A percentile compares a stretch with the other conserved stretches of the same genome.
These are phyloP conservation scores for Ascoidea asiatica DNA, from an alignment of 805 yeast genomes.

Conservation along the genomic window DNA sequence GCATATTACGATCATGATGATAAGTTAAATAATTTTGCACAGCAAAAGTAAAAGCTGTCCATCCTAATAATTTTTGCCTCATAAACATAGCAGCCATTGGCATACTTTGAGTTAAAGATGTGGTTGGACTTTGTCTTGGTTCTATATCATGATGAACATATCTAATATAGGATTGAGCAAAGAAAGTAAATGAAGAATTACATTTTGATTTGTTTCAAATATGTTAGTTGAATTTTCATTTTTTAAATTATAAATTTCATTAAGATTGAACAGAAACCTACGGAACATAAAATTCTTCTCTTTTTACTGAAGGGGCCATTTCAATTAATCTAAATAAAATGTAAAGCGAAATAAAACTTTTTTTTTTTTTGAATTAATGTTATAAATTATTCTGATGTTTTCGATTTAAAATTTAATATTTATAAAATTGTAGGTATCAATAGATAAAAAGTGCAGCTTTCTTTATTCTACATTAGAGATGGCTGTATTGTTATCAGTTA, in stretches of 20 bases:
- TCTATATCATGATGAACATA: slow-evolving; percentile 36
- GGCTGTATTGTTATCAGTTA: no score
- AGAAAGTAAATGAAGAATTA: not conserved
- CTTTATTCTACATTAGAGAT: no score
- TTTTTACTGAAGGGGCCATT: not conserved
- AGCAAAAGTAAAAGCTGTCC: slow-evolving; percentile 40
- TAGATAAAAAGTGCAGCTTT: no score
- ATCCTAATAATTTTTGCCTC: slow-evolving; percentile 39
- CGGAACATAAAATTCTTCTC: not conserved
- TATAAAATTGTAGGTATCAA: no score
- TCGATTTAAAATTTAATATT: no score
- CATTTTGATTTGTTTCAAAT: not conserved
- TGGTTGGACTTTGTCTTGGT: slow-evolving; percentile 30
- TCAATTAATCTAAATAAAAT: no score
- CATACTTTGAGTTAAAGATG: slow-evolving; percentile 35
- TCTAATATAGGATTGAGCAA: slow-evolving; percentile 4
- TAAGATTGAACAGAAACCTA: no score
- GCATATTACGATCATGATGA: not conserved
- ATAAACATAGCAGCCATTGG: slow-evolving; percentile 57
- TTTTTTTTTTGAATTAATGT: no score
- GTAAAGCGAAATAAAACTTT: no score
- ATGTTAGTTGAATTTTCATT: no score
- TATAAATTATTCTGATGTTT: no score
- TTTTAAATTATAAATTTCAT: no score
- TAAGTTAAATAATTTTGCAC: slow-evolving; percentile 31